Percentiles rank a stretch among this genome's conserved stretches.
Conservation (phyloP, 768 basidiomycete species). For the Pluteus cervinus region DNA sequence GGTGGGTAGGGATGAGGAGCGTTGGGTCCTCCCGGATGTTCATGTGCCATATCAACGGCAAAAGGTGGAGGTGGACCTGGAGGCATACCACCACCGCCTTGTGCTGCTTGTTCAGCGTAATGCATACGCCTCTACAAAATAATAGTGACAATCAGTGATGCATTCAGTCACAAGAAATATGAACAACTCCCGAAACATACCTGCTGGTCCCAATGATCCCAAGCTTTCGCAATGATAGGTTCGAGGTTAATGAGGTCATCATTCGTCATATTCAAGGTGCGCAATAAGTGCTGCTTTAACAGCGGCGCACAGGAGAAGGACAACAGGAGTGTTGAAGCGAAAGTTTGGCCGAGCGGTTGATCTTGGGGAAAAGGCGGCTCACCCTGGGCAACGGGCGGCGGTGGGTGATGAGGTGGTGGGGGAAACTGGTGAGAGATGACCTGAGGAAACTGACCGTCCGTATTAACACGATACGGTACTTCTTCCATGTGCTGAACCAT, state of each 20-base stretch:
- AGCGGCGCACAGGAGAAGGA: constrained; percentile 71
- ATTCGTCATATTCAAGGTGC: constrained; percentile 67
- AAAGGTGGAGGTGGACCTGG: constrained; percentile 1
- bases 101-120: constrained; percentile 34
- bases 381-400: constrained; percentile 23
- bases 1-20: constrained; percentile 8
- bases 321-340: constrained; percentile 71
- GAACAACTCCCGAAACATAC: constrained; percentile 30
- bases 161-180: constrained; percentile 3
- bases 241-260: constrained; percentile 77
- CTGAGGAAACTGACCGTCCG: constrained; percentile 39
- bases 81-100: constrained; percentile 12
- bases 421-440: constrained; percentile 37
- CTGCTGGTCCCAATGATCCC: constrained; percentile 83
- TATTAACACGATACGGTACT: constrained; percentile 53
- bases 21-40: neutral
- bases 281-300: constrained; percentile 69
- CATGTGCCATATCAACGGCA: neutral
- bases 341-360: constrained; percentile 56
- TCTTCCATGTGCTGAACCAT: too few species aligned
- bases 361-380: constrained; percentile 64
- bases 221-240: constrained; percentile 76
- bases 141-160: constrained; percentile 3
- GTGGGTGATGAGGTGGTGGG: constrained; percentile 28
- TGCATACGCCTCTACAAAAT: constrained; percentile 32